Percentiles rank a stretch among this genome's conserved stretches.
phyloP scores from a whole-genome alignment of 768 basidiomycete genomes.

The Porpolomopsis calyptriformis region DNA sequence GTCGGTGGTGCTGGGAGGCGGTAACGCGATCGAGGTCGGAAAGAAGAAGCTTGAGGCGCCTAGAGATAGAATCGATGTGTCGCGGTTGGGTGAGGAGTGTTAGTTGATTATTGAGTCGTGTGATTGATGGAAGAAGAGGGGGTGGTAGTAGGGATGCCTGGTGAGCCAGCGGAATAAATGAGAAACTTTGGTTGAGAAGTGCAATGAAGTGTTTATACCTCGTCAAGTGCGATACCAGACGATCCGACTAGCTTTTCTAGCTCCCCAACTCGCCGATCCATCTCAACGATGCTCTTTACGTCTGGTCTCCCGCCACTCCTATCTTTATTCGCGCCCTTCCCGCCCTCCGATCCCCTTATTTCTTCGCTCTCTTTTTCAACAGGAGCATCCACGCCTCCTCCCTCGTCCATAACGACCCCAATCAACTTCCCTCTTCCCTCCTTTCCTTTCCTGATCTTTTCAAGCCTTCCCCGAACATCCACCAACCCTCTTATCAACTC shows the following conservation, averaged over 20 bases:
- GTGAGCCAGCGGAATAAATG: not conserved
- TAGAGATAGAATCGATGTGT: constrained; percentile 90
- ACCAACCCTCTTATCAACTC: constrained; percentile 70
- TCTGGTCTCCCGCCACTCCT: constrained; percentile 25
- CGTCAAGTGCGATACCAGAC: constrained; percentile 67
- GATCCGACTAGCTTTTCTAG: constrained; percentile 80
- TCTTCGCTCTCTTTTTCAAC: constrained; percentile 9
- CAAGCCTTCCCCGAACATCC: constrained; percentile 58
- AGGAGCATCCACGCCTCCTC: constrained; percentile 13
- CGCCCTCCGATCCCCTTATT: constrained; percentile 8
- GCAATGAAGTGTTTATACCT: constrained; percentile 38
- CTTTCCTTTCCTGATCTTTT: constrained; percentile 52
- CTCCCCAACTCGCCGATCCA: constrained; percentile 77
- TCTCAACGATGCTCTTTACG: constrained; percentile 47
- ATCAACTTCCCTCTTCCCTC: constrained; percentile 60
- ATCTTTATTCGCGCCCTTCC: not conserved
- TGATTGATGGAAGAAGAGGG: constrained; percentile 73
- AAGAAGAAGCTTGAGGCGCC: constrained; percentile 83
- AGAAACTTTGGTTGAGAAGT: not conserved
- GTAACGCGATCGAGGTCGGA: constrained; percentile 85
- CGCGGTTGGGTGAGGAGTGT: constrained; percentile 87
- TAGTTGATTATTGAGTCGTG: constrained; percentile 75
- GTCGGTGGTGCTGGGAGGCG: constrained; percentile 37
- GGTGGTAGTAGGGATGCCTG: constrained; percentile 66
- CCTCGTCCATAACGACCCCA: constrained; percentile 40